Evolutionary conservation across 495 filamentous ascomycete genomes (phyloP).

Genomic region (Penicillium cosmopolitanum): DNA sequence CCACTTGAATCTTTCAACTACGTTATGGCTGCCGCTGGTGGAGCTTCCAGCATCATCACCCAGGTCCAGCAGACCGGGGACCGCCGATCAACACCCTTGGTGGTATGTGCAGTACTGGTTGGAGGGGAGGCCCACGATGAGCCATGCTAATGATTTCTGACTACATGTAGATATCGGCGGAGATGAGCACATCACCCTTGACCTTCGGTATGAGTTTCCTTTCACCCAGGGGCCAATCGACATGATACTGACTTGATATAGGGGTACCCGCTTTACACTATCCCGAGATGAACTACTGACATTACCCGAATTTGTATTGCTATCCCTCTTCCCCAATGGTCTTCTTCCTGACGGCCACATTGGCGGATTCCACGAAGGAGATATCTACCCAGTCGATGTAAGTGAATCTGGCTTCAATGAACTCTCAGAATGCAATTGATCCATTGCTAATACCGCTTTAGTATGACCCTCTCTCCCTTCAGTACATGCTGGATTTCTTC

Average conservation of each 20-base stretch:
- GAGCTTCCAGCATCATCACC: slow-evolving; percentile 96
- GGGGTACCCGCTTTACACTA: slow-evolving; percentile 88
- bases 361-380: slow-evolving; percentile 88
- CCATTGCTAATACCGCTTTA: slow-evolving; percentile 62
- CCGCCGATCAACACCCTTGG: slow-evolving; percentile 85
- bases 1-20: slow-evolving; percentile 93
- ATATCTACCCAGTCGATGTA: slow-evolving; percentile 97
- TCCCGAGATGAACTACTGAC: slow-evolving; percentile 95
- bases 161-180: slow-evolving; percentile 69
- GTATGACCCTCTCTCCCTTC: slow-evolving; percentile 94
- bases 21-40: slow-evolving; percentile 96
- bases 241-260: slow-evolving; percentile 39
- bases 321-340: slow-evolving; percentile 97
- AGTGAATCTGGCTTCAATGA: slow-evolving; percentile 37
- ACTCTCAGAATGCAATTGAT: slow-evolving; percentile 24
- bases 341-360: slow-evolving; percentile 97
- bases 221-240: slow-evolving; percentile 6
- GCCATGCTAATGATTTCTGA: slow-evolving; percentile 5
- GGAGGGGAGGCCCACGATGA: slow-evolving; percentile 3
- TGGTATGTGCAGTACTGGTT: slow-evolving; percentile 57
- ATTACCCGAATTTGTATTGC: slow-evolving; percentile 94
- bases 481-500: slow-evolving; percentile 99
- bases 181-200: slow-evolving; percentile 94
- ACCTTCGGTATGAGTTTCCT: slow-evolving; percentile 73
- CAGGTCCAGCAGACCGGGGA: slow-evolving; percentile 90